Evolutionary conservation across 306 rosid species (phyloP), one percentile per base, ranked within the genome.

Genomic region (Trifolium fragiferum): DNA sequence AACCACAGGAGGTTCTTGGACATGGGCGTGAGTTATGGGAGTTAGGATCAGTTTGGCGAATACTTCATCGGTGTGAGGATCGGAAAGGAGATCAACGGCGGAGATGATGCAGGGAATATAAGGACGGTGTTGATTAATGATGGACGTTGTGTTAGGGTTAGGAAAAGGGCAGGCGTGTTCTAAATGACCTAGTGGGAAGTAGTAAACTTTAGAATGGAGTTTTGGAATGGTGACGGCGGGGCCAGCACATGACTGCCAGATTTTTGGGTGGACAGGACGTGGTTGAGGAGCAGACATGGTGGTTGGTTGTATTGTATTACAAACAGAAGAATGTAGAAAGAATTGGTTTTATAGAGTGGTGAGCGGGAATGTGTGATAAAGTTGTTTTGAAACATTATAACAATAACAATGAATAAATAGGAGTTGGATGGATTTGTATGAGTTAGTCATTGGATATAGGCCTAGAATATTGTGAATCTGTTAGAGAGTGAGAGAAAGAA

Each of bases 161-260:
- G 50, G 18, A 0, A 19, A 51, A n/a, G 86, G 43, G 1, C 79
- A 62, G 1, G 88, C 77, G 7, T 88, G 93, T 57, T 92, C 92
- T 2, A 90, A 25, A 32, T 92, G 96, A 0, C 96, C 96, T 43
- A 85, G 88, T 0, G 92, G 87, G 71, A 92, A 92, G 86, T 92
- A 92, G 73, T 92, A 90, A 68, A 92, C 97, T 83, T 82, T 83
- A 62, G 96, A 92, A 64, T 83, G 19, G 3, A 85, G 35, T 0
- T 72, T 30, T 4, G 90, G 97, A 46, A 81, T 81, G 20, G 83
- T 67, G 1, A 80, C 85, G 4, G 82, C 32, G 37, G 47, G 11
- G 0, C 96, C 93, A 23, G 92, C 92, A 21, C 89, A 82, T 12
- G 84, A 89, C 0, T 84, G 88, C 96, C 96, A 92, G 14, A 92